phyloP scores from a whole-genome alignment of 306 rosid species.

The Gillenia trifoliata region DNA sequence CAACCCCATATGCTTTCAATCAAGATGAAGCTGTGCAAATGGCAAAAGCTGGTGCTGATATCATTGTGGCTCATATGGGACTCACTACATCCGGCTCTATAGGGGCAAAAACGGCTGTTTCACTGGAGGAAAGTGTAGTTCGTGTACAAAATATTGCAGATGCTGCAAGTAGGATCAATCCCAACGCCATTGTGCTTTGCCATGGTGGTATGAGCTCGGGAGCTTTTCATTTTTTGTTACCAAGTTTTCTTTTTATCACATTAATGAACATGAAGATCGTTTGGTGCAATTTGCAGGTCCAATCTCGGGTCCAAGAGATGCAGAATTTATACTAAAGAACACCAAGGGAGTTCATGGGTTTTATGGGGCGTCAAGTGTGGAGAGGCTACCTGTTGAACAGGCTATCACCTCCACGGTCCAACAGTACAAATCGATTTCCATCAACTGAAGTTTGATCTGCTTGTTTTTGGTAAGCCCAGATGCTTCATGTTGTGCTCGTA shows the following conservation, averaged over 20 bases:
- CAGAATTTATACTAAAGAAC: conserved; percentile 74
- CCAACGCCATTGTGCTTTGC: conserved; percentile 65
- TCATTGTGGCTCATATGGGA: conserved; percentile 93
- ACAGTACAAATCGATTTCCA: conserved; percentile 66
- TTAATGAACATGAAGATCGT: background rate
- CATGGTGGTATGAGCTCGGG: conserved; percentile 68
- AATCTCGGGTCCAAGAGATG: conserved; percentile 80
- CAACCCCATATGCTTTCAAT: conserved; percentile 90
- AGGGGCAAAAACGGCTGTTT: conserved; percentile 78
- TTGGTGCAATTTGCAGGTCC: conserved; percentile 59
- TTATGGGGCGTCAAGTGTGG: conserved; percentile 95
- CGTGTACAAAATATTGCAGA: conserved; percentile 81
- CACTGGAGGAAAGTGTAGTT: conserved; percentile 73
- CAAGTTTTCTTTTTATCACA: background rate
- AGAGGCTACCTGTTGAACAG: conserved; percentile 89
- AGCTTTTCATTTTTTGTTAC: background rate
- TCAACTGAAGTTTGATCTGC: conserved; percentile 34
- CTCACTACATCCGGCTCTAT: conserved; percentile 87
- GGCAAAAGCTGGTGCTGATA: conserved; percentile 85
- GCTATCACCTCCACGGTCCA: conserved; percentile 77
- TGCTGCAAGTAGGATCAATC: conserved; percentile 71
- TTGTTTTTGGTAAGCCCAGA: conserved; percentile 7
- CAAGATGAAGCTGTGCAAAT: conserved; percentile 68
- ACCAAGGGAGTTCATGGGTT: conserved; percentile 87
- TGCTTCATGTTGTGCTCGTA: conserved; percentile 15